Base-by-base conservation (phyloP, 2,329 filamentous ascomycete genomes). In the Chaetomiaceae sp. region DNA sequence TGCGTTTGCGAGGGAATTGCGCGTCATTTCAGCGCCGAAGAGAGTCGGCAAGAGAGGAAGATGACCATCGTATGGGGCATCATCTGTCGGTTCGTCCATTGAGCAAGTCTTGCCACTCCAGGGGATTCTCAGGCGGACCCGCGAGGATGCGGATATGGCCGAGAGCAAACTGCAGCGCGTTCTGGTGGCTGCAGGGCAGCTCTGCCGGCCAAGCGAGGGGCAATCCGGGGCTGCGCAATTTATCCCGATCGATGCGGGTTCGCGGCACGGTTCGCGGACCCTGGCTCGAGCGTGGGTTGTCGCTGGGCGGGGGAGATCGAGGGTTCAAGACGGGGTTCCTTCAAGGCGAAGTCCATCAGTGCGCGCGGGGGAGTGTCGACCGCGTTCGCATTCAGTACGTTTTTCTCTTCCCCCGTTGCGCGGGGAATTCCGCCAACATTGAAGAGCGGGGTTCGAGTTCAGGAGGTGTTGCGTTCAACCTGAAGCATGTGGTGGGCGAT, bases 251-350 rank as follows among this genome's bases (percentile, higher is more conserved):
- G 20, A 23, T 29, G 55, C 36, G 36, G 19, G 38, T 44, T 29
- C 31, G 53, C 44, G 55, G 48, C 55, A 49, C 52, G 47, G 55
- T 12, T 17, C 25, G 33, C 12, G 25, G 22, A 37, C 37, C 39
- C 19, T 8, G 27, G 19, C 25, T 23, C 11, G 17, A 8, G 34
- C 33, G 4, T 15, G 14, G 27, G 19, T 27, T 23, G n/a, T n/a
- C 7, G 34, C 25, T 5, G 22, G 36, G n/a, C 29, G 31, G 12
- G 20, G 29, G 11, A 4, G 20, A 25, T 22, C 22, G 40, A 31
- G n/a, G 6, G 31, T 7, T 22, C 5, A 14, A 19, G 8, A 9
- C 12, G 7, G 2, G 36, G 4, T 19, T 8, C 25, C n/a, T 15
- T 27, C 27, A 14, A 20, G 22, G 31, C 23, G 12, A 43, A 14